phyloP scores from a whole-genome alignment of 2,329 filamentous ascomycete genomes.

The Neoascochyta sp. region DNA sequence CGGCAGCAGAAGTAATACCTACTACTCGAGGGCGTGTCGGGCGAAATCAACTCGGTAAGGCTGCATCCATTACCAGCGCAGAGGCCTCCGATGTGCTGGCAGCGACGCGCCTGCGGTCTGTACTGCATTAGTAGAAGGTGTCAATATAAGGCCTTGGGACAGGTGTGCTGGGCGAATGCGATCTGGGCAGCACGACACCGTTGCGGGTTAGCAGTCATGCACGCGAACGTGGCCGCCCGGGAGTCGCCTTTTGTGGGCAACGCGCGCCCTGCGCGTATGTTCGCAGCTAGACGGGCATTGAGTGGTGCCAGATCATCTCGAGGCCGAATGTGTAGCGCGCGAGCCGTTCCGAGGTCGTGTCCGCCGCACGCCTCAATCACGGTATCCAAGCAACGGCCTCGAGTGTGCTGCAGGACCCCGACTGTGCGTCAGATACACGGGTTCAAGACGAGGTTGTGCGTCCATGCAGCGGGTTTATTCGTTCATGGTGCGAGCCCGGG shows the following conservation, averaged over 20 bases:
- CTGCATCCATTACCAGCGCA: constrained; percentile 25
- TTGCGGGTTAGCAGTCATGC: constrained; percentile 37
- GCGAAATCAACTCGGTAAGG: constrained; percentile 19
- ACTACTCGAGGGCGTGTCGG: constrained; percentile 20
- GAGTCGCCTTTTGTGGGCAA: constrained; percentile 34
- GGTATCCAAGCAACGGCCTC: constrained; percentile 9
- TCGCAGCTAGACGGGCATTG: constrained; percentile 30
- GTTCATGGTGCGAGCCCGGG: constrained; percentile 1
- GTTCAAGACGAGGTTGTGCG: constrained; percentile 6
- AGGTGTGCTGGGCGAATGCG: constrained; percentile 40
- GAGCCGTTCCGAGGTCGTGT: constrained; percentile 32
- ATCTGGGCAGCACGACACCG: constrained; percentile 35
- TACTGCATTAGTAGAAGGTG: constrained; percentile 36
- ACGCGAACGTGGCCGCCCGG: constrained; percentile 38
- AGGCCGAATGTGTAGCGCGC: constrained; percentile 24
- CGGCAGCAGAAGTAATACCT: constrained; percentile 36
- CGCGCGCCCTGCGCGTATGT: constrained; percentile 28
- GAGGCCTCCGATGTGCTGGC: constrained; percentile 42
- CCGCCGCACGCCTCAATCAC: constrained; percentile 9
- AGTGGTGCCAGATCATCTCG: constrained; percentile 40
- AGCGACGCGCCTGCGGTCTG: constrained; percentile 36
- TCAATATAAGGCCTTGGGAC: constrained; percentile 36
- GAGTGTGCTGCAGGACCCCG: constrained; percentile 19
- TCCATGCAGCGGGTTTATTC: constrained; percentile 8
- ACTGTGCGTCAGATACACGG: constrained; percentile 10